phyloP scores from a whole-genome alignment of 108 stramenopile genomes.

The Craspedostauros australis region DNA sequence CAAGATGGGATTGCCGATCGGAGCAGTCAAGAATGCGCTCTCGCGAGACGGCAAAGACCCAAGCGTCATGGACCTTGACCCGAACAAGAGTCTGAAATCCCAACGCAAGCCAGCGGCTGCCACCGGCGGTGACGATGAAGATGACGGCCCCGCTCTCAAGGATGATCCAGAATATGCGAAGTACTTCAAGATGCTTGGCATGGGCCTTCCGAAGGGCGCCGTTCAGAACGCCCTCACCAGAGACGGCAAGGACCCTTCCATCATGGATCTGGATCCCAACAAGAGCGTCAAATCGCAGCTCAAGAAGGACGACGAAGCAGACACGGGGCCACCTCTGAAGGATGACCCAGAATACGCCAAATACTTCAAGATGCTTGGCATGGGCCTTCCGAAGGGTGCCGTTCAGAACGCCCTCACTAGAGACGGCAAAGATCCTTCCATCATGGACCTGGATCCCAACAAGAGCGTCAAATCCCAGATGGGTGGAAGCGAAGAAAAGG shows the following conservation, averaged over 20 bases:
- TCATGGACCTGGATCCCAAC: constrained; percentile 71
- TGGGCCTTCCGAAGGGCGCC: constrained; percentile 43
- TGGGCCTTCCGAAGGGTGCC: constrained; percentile 65
- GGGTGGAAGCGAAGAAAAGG: constrained; percentile 19
- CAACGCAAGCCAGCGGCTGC: constrained; percentile 21
- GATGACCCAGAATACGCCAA: constrained; percentile 64
- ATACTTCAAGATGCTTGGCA: constrained; percentile 69
- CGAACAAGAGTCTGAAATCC: constrained; percentile 41
- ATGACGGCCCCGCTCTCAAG: constrained; percentile 40
- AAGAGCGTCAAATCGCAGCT: constrained; percentile 36
- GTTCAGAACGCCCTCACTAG: constrained; percentile 54
- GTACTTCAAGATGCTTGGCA: constrained; percentile 58
- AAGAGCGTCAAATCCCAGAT: constrained; percentile 42
- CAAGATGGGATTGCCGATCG: constrained; percentile 55
- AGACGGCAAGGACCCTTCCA: constrained; percentile 49
- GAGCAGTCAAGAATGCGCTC: constrained; percentile 64
- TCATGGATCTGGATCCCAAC: constrained; percentile 56
- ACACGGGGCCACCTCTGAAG: constrained; percentile 46
- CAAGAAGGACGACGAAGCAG: constrained; percentile 3
- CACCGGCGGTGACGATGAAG: constrained; percentile 13
- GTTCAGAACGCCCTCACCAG: constrained; percentile 49
- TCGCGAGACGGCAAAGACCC: constrained; percentile 61
- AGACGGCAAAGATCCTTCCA: constrained; percentile 64
- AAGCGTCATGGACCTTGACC: constrained; percentile 67
- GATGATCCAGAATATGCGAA: constrained; percentile 57